A percentile compares a stretch with the other conserved stretches of the same genome.
Evolutionary conservation across 768 basidiomycete genomes (phyloP).

Genomic region (Aureoboletus auriporus): DNA sequence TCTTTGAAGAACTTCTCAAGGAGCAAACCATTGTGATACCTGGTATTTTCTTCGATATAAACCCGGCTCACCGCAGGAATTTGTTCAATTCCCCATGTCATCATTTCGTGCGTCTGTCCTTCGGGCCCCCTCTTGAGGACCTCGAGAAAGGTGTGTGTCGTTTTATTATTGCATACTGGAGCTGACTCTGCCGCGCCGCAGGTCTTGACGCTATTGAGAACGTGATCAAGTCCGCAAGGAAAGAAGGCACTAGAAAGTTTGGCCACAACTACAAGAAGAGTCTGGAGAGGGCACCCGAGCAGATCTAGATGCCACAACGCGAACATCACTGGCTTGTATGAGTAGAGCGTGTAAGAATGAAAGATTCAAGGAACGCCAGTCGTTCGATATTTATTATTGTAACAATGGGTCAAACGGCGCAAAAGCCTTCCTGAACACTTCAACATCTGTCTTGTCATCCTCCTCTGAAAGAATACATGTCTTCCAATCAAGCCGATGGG

Average conservation of each 20-base stretch:
- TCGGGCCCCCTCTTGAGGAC: constrained; percentile 77
- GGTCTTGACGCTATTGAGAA: constrained; percentile 84
- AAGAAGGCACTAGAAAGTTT: constrained; percentile 54
- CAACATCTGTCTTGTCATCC: constrained; percentile 80
- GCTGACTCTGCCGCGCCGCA: constrained; percentile 20
- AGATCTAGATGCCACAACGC: constrained; percentile 15
- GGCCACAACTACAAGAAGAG: constrained; percentile 72
- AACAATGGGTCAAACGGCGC: constrained; percentile 60
- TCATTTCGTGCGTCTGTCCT: constrained; percentile 83
- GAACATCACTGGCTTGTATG: too few species aligned
- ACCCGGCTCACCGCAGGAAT: constrained; percentile 78
- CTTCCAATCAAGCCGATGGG: constrained; percentile 90
- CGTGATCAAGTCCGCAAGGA: constrained; percentile 67
- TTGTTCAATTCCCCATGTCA: constrained; percentile 89
- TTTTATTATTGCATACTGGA: neutral
- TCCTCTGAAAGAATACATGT: constrained; percentile 77
- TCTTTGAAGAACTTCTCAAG: constrained; percentile 93
- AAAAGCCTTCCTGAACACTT: constrained; percentile 83
- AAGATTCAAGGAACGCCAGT: neutral
- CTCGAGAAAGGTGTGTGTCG: constrained; percentile 62
- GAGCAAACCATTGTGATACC: constrained; percentile 89
- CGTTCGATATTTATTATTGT: constrained; percentile 5
- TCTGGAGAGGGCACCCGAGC: constrained; percentile 33
- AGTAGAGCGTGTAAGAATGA: neutral
- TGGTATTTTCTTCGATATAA: constrained; percentile 84